Evolutionary conservation across 2,329 filamentous ascomycete species (phyloP).

Genomic region (Metarhizium humberi): DNA sequence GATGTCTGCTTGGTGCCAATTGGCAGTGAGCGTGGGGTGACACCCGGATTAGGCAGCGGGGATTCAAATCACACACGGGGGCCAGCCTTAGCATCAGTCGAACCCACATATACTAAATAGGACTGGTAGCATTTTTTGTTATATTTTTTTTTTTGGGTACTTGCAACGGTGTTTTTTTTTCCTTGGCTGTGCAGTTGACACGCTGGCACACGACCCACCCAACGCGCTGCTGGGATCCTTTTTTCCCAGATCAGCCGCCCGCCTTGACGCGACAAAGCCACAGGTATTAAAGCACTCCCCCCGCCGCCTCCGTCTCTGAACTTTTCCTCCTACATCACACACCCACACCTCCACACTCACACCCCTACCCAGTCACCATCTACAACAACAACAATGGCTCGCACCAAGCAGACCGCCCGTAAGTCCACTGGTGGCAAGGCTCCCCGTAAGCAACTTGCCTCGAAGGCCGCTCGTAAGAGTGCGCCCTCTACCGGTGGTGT

Average conservation of each 20-base stretch:
- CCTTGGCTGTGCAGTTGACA: constrained; percentile 8
- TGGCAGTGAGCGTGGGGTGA: background rate
- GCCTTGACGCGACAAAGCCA: constrained; percentile 17
- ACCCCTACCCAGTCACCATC: constrained; percentile 19
- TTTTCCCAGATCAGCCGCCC: constrained; percentile 28
- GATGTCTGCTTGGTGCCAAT: background rate
- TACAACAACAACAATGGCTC: constrained; percentile 45
- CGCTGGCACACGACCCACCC: constrained; percentile 14
- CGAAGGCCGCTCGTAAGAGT: constrained; percentile 96
- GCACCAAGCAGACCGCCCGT: constrained; percentile 59
- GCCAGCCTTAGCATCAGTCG: background rate
- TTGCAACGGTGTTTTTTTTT: background rate
- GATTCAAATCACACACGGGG: background rate
- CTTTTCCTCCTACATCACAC: constrained; percentile 33
- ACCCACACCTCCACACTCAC: constrained; percentile 16
- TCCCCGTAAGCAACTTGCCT: constrained; percentile 92
- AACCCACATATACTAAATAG: background rate
- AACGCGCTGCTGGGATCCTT: background rate
- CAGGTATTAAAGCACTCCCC: constrained; percentile 35
- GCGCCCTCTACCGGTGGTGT: constrained; percentile 94
- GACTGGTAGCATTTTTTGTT: background rate
- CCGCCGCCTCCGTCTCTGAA: constrained; percentile 27
- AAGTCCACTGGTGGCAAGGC: constrained; percentile 77
- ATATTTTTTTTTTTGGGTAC: background rate
- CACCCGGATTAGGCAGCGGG: background rate